Conservation (phyloP, 2,329 filamentous ascomycete species). For the Hypoxylon sp. region DNA sequence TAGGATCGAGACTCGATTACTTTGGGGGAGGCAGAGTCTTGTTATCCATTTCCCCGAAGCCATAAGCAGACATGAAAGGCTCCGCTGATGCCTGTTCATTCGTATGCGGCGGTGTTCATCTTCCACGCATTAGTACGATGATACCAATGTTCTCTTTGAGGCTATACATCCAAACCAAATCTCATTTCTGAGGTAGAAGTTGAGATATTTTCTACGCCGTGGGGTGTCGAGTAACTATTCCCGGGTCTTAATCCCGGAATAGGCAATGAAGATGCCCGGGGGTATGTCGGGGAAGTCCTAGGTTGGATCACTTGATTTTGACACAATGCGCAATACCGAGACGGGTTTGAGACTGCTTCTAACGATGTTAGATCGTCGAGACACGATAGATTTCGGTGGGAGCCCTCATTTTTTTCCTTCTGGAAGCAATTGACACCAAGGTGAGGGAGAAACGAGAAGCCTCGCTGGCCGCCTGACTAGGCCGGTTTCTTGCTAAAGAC, state of each 20-base stretch:
- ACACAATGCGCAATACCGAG: conserved; percentile 41
- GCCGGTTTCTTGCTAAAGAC: conserved; percentile 31
- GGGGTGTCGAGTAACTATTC: conserved; percentile 21
- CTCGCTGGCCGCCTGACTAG: conserved; percentile 48
- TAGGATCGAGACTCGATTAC: conserved; percentile 22
- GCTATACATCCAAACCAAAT: conserved; percentile 29
- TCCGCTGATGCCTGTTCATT: conserved; percentile 26
- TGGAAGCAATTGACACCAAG: conserved; percentile 42
- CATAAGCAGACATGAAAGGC: conserved; percentile 9
- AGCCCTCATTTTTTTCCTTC: conserved; percentile 48
- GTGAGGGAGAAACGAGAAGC: conserved; percentile 45
- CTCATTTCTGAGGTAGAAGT: conserved; percentile 18
- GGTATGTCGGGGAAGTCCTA: conserved; percentile 43
- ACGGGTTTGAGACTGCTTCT: conserved; percentile 24
- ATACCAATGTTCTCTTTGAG: conserved; percentile 9
- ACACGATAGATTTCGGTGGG: conserved; percentile 29
- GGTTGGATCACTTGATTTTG: conserved; percentile 41
- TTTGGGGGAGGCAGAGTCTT: conserved; percentile 38
- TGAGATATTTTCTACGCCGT: conserved; percentile 6
- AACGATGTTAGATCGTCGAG: conserved; percentile 14
- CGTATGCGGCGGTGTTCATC: conserved; percentile 28
- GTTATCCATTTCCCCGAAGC: conserved; percentile 28
- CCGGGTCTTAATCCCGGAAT: conserved; percentile 25
- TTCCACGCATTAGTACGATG: conserved; percentile 13
- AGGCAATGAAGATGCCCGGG: conserved; percentile 33